Evolutionary conservation across 2,329 filamentous ascomycete genomes (phyloP), one percentile per base, ranked within the genome.

Genomic region (Dothiorella sarmentorum): DNA sequence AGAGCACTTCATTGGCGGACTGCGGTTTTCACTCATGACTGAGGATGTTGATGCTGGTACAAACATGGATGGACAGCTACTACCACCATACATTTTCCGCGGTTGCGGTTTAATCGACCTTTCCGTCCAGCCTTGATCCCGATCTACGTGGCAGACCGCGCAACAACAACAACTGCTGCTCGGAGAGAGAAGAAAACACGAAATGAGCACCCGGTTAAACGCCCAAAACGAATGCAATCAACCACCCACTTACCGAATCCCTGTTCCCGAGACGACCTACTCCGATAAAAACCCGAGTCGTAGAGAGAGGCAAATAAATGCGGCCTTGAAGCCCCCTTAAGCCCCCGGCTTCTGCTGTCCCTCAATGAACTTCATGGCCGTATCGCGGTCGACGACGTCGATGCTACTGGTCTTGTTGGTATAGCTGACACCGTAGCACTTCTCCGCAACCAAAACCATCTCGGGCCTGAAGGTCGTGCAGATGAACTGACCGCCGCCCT

Each of bases 391-490:
- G 51, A 97, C 92, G 55, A 93, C 93, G 75, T 94, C 90, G 68
- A 99, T 96, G 37, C 86, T 90, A 77, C 90, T 96, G 64, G 92
- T 95, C 82, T 97, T 97, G 74, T 92, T 93, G 64, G 81, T 66
- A 75, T 93, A 97, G 53, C 90, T 91, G 53, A 99, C 94, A 61
- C 94, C 94, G 73, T 99, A 99, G 76, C 93, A 97, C 78, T 96
- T 96, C 78, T 97, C 92, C 3, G 94, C 94, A 18, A 97, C 91
- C 61, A 89, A 85, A 63, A 99, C 83, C 82, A 99, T 97, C 76
- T 99, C 94, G 1, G 94, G 94, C 60, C 94, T 83, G 84, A 99
- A 99, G 2, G 94, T 99, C 3, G 94, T 99, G 81, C 94, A 97
- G 74, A 99, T 99, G 71, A 99, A 99, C 73, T 99, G 87, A 0